Base-by-base conservation (phyloP, 2,329 filamentous ascomycete species). In the Colletotrichum trifolii region DNA sequence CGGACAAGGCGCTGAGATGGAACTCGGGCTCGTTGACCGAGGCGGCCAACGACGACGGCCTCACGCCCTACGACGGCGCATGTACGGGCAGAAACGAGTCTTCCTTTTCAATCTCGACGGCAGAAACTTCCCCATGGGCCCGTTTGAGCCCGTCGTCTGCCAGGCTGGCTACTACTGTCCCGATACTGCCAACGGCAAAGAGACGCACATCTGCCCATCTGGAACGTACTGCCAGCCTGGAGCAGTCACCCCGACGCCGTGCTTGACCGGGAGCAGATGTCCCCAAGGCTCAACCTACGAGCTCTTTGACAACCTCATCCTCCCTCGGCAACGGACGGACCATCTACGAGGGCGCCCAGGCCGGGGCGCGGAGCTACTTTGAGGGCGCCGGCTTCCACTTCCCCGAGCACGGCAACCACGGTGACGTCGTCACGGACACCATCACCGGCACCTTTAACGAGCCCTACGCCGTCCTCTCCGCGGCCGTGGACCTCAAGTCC, bases 141-240 rank as follows among this genome's bases (percentile, higher is more conserved):
- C 76, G 2, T 82, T 83, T 55, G 85, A 87, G 67, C 85, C 85
- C 1, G 74, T 83, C 4, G 71, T 86, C 8, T 87, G 85, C 69
- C 76, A 77, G 45, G 68, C 77, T 42, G 84, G 84, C 2, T 76
- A 72, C 54, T 86, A 85, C 66, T 87, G 85, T 54, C 83, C 84
- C 1, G 71, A 67, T 7, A 39, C 59, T 2, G 59, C 59, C 5
- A 60, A 69, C 25, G 81, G 81, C 9, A 78, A 73, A 46, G 69
- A 80, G 59, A 77, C 76, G 47, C 67, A 81, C 4, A 54, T 64
- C 9, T 87, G 85, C 55, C 83, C 83, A 0, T 64, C 74, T 8
- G 83, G 83, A 33, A 76, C 76, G 3, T 87, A 83, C 67, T 87
- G 85, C 65, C 83, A 83, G 36, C 78, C 79, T 0, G 85, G 85